phyloP scores from a whole-genome alignment of 2,329 filamentous ascomycete species.

The Penicillium occitanis region DNA sequence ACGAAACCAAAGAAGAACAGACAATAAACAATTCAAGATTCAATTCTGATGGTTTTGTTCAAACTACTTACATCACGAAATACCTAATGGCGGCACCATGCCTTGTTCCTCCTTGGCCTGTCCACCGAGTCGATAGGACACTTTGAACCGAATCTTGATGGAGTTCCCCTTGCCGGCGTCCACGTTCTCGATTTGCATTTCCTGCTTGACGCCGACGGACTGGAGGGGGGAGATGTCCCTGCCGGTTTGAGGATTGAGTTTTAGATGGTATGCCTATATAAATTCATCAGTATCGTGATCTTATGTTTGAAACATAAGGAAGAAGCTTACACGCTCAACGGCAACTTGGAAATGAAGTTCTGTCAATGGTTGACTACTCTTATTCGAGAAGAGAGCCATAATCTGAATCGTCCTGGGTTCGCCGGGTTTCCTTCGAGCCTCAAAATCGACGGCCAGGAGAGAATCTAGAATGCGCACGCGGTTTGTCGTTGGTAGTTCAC shows the following conservation, averaged over 20 bases:
- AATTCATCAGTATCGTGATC: neutral
- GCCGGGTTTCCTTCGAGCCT: constrained; percentile 60
- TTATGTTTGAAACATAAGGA: neutral
- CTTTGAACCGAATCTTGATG: constrained; percentile 89
- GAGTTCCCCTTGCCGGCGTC: constrained; percentile 69
- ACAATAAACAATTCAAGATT: neutral
- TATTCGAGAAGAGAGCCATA: constrained; percentile 80
- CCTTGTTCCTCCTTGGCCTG: constrained; percentile 73
- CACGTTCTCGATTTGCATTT: constrained; percentile 74
- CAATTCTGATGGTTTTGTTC: neutral
- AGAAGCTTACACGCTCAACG: constrained; percentile 74
- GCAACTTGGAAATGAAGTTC: constrained; percentile 90
- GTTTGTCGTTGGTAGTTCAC: constrained; percentile 59
- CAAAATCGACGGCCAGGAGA: constrained; percentile 69
- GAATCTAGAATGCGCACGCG: constrained; percentile 68
- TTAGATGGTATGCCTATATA: constrained; percentile 70
- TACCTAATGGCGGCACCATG: constrained; percentile 74
- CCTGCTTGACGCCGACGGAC: constrained; percentile 76
- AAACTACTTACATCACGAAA: constrained; percentile 54
- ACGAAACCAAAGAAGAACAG: too few relatives aligned
- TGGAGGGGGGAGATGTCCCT: constrained; percentile 70
- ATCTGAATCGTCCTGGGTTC: constrained; percentile 64
- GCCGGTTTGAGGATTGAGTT: constrained; percentile 81
- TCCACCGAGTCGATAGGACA: constrained; percentile 70
- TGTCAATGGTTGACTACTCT: constrained; percentile 65